phyloP scores from a whole-genome alignment of 305 asterid genomes.

The Rubia peregrina region DNA sequence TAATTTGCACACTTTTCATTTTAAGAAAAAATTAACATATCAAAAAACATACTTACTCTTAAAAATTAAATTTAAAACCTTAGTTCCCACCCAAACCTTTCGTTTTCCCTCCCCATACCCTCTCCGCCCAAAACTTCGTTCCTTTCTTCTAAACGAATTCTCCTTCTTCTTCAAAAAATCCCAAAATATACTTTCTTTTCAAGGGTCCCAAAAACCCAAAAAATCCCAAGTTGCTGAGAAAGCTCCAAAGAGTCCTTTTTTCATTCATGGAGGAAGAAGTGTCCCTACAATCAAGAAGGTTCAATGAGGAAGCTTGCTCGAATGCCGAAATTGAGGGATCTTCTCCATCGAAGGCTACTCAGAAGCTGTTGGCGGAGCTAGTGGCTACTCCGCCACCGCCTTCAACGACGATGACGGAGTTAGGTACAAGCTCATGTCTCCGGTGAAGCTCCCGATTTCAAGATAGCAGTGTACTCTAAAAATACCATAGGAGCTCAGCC shows the following conservation, averaged over 20 bases:
- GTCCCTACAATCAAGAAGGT: conserved; percentile 13
- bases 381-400: not conserved
- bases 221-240: not conserved
- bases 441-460: conserved; percentile 97
- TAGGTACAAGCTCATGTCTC: conserved; percentile 82
- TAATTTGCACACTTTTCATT: too few species aligned
- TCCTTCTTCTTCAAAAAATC: too few species aligned
- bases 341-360: conserved; percentile 7
- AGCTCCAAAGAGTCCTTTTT: not conserved
- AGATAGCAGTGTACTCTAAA: conserved; percentile 64
- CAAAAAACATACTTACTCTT: too few species aligned
- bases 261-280: conserved; percentile 19
- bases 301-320: not conserved
- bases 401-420: conserved; percentile 40
- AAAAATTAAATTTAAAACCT: too few species aligned
- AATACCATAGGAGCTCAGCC: conserved; percentile 92
- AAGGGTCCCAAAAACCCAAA: too few species aligned
- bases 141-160: too few species aligned
- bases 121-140: too few species aligned
- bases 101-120: too few species aligned
- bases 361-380: conserved; percentile 11
- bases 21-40: too few species aligned
- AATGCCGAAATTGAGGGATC: conserved; percentile 12
- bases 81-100: too few species aligned
- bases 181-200: too few species aligned